These are phyloP conservation scores for Neonectria magnoliae DNA, from an alignment of 2,329 filamentous ascomycete species.

Conservation along the genomic window DNA sequence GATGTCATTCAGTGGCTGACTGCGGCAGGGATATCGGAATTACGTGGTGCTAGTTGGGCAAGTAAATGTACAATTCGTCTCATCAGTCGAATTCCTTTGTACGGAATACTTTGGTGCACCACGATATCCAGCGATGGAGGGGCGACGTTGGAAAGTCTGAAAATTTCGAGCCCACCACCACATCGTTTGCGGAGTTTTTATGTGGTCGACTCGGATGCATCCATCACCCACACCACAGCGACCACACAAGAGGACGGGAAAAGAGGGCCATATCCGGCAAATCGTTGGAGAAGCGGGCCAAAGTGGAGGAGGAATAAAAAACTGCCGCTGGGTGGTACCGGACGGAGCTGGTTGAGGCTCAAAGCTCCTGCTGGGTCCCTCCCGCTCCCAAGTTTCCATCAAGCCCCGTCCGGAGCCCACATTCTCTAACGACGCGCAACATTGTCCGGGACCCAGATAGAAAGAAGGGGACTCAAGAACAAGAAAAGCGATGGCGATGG, in stretches of 20 bases:
- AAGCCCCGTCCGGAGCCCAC: slow-evolving; percentile 39
- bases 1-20: slow-evolving; percentile 32
- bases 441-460: slow-evolving; percentile 1
- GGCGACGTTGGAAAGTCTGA: slow-evolving; percentile 5
- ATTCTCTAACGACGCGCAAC: slow-evolving; percentile 27
- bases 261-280: slow-evolving; percentile 42
- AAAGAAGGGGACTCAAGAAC: slow-evolving; percentile 12
- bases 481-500: slow-evolving; percentile 32
- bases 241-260: slow-evolving; percentile 32
- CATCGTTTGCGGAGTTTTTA: slow-evolving; percentile 23
- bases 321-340: slow-evolving; percentile 43
- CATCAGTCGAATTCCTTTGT: neutral
- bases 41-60: slow-evolving; percentile 20
- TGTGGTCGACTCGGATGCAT: slow-evolving; percentile 13
- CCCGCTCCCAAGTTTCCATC: slow-evolving; percentile 30
- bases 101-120: slow-evolving; percentile 5
- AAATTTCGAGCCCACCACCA: slow-evolving; percentile 2
- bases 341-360: slow-evolving; percentile 39
- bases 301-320: slow-evolving; percentile 38
- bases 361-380: slow-evolving; percentile 40
- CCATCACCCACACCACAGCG: slow-evolving; percentile 22
- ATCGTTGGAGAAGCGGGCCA: slow-evolving; percentile 46
- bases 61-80: slow-evolving; percentile 12
- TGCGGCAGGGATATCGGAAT: slow-evolving; percentile 30
- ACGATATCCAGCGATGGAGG: neutral